Conservation (phyloP, 2,329 filamentous ascomycete genomes). For the Botrytis sinoallii region DNA sequence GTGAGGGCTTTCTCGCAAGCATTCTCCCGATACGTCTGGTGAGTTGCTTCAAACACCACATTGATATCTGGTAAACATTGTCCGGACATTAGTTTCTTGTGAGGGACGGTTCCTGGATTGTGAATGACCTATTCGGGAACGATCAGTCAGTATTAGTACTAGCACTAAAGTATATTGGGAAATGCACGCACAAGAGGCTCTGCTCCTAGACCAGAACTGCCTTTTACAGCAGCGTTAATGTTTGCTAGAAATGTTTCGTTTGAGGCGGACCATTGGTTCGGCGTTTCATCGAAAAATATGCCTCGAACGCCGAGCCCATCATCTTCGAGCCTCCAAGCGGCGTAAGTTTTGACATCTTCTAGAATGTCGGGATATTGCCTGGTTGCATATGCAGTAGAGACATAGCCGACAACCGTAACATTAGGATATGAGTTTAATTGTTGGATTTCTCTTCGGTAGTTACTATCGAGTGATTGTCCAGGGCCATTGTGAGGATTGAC, state of each 20-base stretch:
- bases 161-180: neutral
- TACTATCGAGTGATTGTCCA: conserved; percentile 36
- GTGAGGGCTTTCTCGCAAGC: conserved; percentile 15
- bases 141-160: neutral
- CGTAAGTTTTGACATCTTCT: conserved; percentile 23
- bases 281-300: conserved; percentile 28
- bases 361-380: conserved; percentile 9
- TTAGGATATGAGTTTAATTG: conserved; percentile 41
- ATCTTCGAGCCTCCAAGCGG: conserved; percentile 21
- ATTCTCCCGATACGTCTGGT: conserved; percentile 9
- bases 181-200: conserved; percentile 20
- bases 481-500: conserved; percentile 37
- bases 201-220: conserved; percentile 12
- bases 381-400: conserved; percentile 38
- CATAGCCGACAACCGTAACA: conserved; percentile 41
- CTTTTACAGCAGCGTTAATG: conserved; percentile 18
- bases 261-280: conserved; percentile 19
- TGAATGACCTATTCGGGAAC: conserved; percentile 20
- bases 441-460: conserved; percentile 38
- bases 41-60: conserved; percentile 21
- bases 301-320: conserved; percentile 21
- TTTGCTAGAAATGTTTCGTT: conserved; percentile 19
- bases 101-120: conserved; percentile 24
- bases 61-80: conserved; percentile 22
- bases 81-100: conserved; percentile 15